These are phyloP conservation scores for Silybum marianum DNA, from an alignment of 129 eudicot genomes.

Conservation along the genomic window DNA sequence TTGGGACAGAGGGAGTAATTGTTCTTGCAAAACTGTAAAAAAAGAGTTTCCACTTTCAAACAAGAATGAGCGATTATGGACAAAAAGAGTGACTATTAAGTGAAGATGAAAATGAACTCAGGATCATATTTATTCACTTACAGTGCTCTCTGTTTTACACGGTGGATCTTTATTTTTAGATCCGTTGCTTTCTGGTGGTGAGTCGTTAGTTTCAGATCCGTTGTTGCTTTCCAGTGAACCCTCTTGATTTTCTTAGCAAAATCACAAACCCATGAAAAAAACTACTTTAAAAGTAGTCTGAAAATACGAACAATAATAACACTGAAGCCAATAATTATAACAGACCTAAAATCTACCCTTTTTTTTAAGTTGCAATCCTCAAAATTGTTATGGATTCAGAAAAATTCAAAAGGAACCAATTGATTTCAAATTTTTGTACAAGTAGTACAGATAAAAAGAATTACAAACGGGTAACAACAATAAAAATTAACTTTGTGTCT, in stretches of 20 bases:
- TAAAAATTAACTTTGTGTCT: neutral
- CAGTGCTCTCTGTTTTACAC: slow-evolving; percentile 41
- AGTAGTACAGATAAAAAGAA: neutral
- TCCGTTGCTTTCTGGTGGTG: slow-evolving; percentile 36
- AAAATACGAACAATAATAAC: neutral
- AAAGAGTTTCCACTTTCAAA: too few relatives aligned
- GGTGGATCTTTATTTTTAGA: slow-evolving; percentile 45
- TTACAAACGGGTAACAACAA: neutral
- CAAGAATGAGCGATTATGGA: neutral
- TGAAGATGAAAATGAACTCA: neutral
- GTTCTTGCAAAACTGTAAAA: too few relatives aligned
- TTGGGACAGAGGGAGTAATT: too few relatives aligned
- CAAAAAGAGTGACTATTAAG: neutral
- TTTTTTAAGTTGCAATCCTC: neutral
- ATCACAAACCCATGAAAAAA: slow-evolving; percentile 11
- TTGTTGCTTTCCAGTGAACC: slow-evolving; percentile 24
- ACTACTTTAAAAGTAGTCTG: neutral
- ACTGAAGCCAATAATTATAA: neutral
- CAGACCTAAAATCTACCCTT: neutral
- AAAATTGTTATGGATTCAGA: neutral
- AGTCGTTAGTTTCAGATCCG: slow-evolving; percentile 28
- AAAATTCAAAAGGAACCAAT: neutral
- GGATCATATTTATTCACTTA: slow-evolving; percentile 39
- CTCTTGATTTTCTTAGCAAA: slow-evolving; percentile 48
- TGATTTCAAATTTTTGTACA: neutral